These are phyloP conservation scores for Odontarrhena argentea DNA, from an alignment of 345 rosid species.

Conservation along the genomic window DNA sequence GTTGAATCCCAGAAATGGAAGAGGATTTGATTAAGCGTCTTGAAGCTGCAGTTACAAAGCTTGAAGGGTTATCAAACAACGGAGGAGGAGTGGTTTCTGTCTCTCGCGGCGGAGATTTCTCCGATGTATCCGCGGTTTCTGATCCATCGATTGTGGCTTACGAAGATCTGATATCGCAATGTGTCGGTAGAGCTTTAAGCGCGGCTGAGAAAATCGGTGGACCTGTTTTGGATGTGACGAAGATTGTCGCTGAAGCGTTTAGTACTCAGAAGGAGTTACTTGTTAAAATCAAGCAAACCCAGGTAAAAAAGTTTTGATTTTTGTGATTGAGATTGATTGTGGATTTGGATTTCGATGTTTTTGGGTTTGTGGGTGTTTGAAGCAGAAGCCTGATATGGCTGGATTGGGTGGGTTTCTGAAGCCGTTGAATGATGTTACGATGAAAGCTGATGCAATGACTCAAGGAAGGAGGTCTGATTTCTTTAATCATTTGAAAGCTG, in stretches of 20 bases:
- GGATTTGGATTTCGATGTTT: constrained; percentile 24
- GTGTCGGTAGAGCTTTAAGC: constrained; percentile 53
- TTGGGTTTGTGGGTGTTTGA: neutral
- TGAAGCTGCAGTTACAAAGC: constrained; percentile 78
- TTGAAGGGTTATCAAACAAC: constrained; percentile 59
- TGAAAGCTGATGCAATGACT: constrained; percentile 74
- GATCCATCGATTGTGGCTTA: constrained; percentile 86
- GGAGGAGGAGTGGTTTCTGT: constrained; percentile 36
- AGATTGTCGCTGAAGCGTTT: constrained; percentile 69
- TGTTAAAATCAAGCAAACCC: constrained; percentile 63
- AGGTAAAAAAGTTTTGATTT: constrained; percentile 42
- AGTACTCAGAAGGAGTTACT: constrained; percentile 67
- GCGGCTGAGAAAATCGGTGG: constrained; percentile 96
- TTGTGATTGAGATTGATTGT: neutral
- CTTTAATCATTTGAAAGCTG: constrained; percentile 87
- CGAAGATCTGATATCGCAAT: constrained; percentile 63
- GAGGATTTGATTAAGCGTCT: constrained; percentile 69
- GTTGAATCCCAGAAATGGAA: constrained; percentile 54
- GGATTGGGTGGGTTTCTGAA: constrained; percentile 80
- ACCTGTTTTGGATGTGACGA: constrained; percentile 70
- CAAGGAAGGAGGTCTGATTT: constrained; percentile 84
- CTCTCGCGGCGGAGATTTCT: constrained; percentile 42
- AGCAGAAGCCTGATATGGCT: constrained; percentile 74
- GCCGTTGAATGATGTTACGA: constrained; percentile 79
- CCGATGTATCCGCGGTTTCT: constrained; percentile 36